phyloP scores from a whole-genome alignment of 768 basidiomycete species.

The Symmetrospora coprosmae region DNA sequence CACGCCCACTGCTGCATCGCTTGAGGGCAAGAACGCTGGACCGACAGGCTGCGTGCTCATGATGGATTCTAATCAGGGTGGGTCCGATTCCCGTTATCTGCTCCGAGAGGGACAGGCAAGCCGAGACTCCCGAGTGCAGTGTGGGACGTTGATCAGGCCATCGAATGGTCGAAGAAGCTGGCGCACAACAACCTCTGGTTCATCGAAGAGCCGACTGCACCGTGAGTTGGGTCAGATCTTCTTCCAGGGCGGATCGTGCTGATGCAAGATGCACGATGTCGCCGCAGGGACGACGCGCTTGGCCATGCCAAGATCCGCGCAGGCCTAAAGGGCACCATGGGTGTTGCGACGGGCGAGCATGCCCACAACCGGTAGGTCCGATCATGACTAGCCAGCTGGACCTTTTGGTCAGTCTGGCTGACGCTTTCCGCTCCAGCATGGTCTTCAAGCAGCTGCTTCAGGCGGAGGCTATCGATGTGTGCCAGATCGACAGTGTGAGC shows the following conservation, averaged over 20 bases:
- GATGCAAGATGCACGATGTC: background rate
- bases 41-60: conserved; percentile 87
- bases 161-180: conserved; percentile 73
- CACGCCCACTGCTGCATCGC: conserved; percentile 49
- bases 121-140: conserved; percentile 37
- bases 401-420: background rate
- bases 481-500: conserved; percentile 59
- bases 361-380: conserved; percentile 54
- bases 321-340: conserved; percentile 59
- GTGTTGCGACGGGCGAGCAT: conserved; percentile 87
- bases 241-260: background rate
- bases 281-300: conserved; percentile 56
- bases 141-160: conserved; percentile 84
- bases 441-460: conserved; percentile 91
- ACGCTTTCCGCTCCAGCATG: conserved; percentile 42
- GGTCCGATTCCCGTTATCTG: background rate
- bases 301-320: conserved; percentile 56
- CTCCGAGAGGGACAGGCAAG: background rate
- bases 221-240: conserved; percentile 35
- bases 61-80: conserved; percentile 82
- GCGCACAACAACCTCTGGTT: conserved; percentile 82
- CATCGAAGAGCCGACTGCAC: conserved; percentile 86
- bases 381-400: background rate
- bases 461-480: conserved; percentile 76
- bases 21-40: conserved; percentile 81